Base-by-base conservation (phyloP, 78 protist genomes). In the Isochrysis galbana region DNA sequence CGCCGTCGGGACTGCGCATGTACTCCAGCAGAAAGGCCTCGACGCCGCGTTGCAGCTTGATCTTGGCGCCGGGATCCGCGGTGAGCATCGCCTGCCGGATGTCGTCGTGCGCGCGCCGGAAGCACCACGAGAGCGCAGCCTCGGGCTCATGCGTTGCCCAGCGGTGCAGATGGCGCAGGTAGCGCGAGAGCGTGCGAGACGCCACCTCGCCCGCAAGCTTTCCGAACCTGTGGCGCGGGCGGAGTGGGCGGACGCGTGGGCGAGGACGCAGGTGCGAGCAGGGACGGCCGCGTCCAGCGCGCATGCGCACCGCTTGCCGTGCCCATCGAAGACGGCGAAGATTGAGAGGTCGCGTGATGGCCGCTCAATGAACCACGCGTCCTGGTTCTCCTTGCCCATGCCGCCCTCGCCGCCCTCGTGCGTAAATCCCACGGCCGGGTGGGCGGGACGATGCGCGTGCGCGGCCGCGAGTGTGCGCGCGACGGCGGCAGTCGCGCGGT, bases 371-470 rank as follows among this genome's bases (percentile, higher is more conserved):
- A 80, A 80, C 21, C 7, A 42, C 41, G 55, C 34, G 54, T 80
- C 88, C 38, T 80, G 88, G 54, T 80, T 80, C 88, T 80, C 88
- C 54, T 44, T 29, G 88, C 51, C 51, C 55, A 14, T 23, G 2
- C 88, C 88, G 36, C 88, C 84, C n/a, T 7, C 84, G 44, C 84
- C 84, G 25, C 84, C 84, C 84, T 77, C 84, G 84, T 77, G 84
- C 29, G 46, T 51, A 14, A 51, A 51, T 7, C 7, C 61, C 29
- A 51, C 61, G 29, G 61, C 7, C 29, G 61, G 61, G 61, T n/a
- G n/a, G n/a, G n/a, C n/a, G n/a, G n/a, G n/a, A n/a, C n/a, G n/a
- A n/a, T n/a, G n/a, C n/a, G n/a, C n/a, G n/a, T n/a, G n/a, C n/a
- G n/a, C n/a, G n/a, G n/a, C n/a, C n/a, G n/a, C n/a, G n/a, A n/a